A percentile compares a stretch with the other conserved stretches of the same genome.
Conservation (phyloP, 257 asterid species). For the Solanum pennellii region DNA sequence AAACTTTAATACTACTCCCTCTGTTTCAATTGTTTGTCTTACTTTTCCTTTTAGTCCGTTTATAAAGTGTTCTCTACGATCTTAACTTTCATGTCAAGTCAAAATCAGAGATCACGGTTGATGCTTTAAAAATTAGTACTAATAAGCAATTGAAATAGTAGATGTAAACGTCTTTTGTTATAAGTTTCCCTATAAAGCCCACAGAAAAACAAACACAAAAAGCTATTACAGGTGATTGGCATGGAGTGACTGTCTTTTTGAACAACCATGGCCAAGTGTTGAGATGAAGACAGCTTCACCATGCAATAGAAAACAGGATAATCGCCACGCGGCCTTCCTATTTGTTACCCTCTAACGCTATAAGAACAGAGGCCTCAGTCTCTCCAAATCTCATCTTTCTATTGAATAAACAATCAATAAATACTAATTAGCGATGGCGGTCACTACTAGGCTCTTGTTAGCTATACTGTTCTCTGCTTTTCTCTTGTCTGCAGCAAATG, state of each 20-base stretch:
- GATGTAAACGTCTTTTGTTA: background rate
- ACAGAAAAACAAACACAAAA: background rate
- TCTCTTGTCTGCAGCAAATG: background rate
- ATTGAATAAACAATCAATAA: no score
- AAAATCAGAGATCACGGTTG: background rate
- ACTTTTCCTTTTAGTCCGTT: background rate
- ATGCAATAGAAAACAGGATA: background rate
- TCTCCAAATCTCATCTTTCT: background rate
- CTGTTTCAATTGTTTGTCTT: background rate
- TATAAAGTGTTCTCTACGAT: no score
- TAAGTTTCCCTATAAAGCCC: background rate
- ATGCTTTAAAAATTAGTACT: background rate
- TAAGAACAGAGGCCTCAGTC: background rate
- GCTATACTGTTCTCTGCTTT: background rate
- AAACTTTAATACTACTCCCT: background rate
- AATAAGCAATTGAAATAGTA: background rate
- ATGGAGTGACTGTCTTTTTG: background rate
- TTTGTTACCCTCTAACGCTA: background rate
- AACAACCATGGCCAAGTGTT: background rate
- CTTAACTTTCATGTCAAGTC: background rate
- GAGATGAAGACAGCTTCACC: background rate
- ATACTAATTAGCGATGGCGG: background rate
- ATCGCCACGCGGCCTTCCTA: background rate
- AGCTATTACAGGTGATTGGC: background rate
- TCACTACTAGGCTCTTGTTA: background rate